phyloP scores from a whole-genome alignment of 768 basidiomycete species.

The Pleurotus salmoneostramineus region DNA sequence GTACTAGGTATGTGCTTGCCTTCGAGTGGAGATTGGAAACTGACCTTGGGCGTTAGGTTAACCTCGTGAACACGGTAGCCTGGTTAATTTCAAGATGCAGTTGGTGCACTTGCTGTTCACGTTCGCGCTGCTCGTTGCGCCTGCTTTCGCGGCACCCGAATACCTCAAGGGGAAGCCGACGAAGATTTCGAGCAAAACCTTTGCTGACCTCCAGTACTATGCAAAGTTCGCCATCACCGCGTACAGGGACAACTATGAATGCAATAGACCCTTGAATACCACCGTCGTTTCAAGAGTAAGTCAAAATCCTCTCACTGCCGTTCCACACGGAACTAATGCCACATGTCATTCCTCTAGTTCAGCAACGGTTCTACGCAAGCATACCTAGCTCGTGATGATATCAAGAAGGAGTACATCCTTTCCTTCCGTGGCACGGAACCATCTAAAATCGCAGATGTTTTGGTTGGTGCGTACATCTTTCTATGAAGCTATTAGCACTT shows the following conservation, averaged over 20 bases:
- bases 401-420: not conserved
- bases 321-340: not conserved
- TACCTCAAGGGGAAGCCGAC: not conserved
- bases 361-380: constrained; percentile 1
- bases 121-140: not conserved
- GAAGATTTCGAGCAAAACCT: not conserved
- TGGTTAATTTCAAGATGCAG: not conserved
- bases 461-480: not conserved
- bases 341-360: not conserved
- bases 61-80: not conserved
- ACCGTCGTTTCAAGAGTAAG: not conserved
- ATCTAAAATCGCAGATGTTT: not conserved
- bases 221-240: not conserved
- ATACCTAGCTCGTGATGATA: not conserved
- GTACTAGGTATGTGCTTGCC: not conserved
- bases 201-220: not conserved
- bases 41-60: not conserved
- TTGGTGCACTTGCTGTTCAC: not conserved
- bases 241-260: not conserved
- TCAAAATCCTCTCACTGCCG: not conserved
- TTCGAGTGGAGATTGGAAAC: not conserved
- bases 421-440: constrained; percentile 2
- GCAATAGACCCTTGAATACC: not conserved
- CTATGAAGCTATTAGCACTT: not conserved
- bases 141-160: not conserved